Evolutionary conservation across 805 yeast genomes (phyloP), one percentile per base, ranked within the genome.

Genomic region (Saccharomyces jurei): DNA sequence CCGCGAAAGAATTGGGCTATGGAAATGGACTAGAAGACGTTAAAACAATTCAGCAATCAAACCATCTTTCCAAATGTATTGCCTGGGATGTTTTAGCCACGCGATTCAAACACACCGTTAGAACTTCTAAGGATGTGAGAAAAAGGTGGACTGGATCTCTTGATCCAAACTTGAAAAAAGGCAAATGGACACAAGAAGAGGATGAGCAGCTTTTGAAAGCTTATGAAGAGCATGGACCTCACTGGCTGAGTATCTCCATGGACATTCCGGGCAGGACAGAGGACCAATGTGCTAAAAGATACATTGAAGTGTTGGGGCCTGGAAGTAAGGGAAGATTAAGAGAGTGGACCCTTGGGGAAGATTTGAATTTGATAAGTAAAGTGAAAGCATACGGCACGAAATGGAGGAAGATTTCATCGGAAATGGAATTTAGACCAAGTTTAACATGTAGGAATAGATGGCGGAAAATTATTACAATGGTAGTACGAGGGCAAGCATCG

Each of bases 241-340:
- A 83, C 30, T 91, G 97, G 97, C 87, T 87, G 58, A 84, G 84
- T 62, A 90, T 91, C 10, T 83, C 96, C 0, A 71, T 77, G 51
- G 84, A 80, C 52, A 86, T 91, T 11, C 80, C 81, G 2, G 96
- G 96, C 4, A 77, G 97, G 65, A 91, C 96, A 0, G 96, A 90
- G 64, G 97, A 90, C 69, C 97, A 91, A 72, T 91, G 98, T 74
- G 88, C 96, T 1, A 91, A 91, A 65, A 74, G 97, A 62, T 91
- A 88, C 67, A 82, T 84, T 14, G 97, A 91, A 64, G 96, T 89
- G 1, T 69, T 91, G 55, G 94, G 89, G 62, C 97, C 97, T 5
- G 71, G 74, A 52, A 86, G 90, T 9, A 82, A 82, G 56, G 89
- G 86, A 60, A 72, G 97, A 53, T 74, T 89, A 48, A 78, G 89